phyloP scores from a whole-genome alignment of 352 stramenopile genomes.

The Phytophthora sansomeana region DNA sequence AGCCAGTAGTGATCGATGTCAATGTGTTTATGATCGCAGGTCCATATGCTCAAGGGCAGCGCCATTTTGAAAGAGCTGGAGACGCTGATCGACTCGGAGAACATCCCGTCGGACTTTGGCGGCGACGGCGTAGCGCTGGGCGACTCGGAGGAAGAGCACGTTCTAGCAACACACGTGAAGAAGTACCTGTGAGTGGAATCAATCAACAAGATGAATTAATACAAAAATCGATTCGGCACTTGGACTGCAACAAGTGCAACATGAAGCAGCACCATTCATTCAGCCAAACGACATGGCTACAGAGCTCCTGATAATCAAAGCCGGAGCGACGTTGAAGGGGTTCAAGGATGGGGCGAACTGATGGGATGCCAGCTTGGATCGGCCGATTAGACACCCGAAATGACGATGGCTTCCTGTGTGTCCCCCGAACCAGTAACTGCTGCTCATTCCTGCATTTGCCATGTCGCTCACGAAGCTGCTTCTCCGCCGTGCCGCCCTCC shows the following conservation, averaged over 20 bases:
- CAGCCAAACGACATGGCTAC: slow-evolving; percentile 6
- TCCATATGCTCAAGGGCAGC: slow-evolving; percentile 86
- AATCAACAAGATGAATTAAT: slow-evolving; percentile 17
- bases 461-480: slow-evolving; percentile 37
- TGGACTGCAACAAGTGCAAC: slow-evolving; percentile 24
- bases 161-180: slow-evolving; percentile 67
- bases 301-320: slow-evolving; percentile 10
- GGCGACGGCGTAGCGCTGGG: slow-evolving; percentile 66
- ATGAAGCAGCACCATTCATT: not conserved
- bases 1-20: not conserved
- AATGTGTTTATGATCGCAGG: slow-evolving; percentile 37
- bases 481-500: slow-evolving; percentile 20
- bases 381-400: slow-evolving; percentile 27
- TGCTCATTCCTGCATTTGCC: slow-evolving; percentile 32
- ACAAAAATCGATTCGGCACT: slow-evolving; percentile 22
- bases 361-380: slow-evolving; percentile 31
- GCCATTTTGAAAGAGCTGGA: slow-evolving; percentile 78
- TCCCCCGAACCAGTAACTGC: not conserved
- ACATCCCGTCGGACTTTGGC: slow-evolving; percentile 80
- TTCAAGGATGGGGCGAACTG: slow-evolving; percentile 37
- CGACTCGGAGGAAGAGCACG: slow-evolving; percentile 77
- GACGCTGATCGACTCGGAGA: slow-evolving; percentile 71
- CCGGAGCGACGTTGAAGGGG: not conserved
- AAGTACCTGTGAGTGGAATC: slow-evolving; percentile 59
- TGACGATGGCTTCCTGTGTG: not conserved